Evolutionary conservation across 2,329 filamentous ascomycete species (phyloP).

Genomic region (Fusarium penzigii): DNA sequence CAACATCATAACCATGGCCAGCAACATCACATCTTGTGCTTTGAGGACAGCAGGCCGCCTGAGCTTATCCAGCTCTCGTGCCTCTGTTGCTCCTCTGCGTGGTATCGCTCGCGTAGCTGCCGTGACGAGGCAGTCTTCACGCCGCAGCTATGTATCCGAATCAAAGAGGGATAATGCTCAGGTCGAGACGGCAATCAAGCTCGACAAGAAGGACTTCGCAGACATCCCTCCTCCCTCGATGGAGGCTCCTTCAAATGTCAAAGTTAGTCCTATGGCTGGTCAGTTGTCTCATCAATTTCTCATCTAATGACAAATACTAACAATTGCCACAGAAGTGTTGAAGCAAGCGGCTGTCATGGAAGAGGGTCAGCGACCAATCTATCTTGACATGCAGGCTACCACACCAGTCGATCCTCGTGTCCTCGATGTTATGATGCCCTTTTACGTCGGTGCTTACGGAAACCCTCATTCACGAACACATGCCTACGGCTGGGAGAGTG

Average conservation of each 20-base stretch:
- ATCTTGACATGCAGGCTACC: slow-evolving; percentile 97
- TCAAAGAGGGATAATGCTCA: slow-evolving; percentile 78
- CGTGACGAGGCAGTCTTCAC: slow-evolving; percentile 30
- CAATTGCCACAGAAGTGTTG: slow-evolving; percentile 61
- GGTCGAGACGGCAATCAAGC: slow-evolving; percentile 82
- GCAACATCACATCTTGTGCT: slow-evolving; percentile 64
- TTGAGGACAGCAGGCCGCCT: slow-evolving; percentile 74
- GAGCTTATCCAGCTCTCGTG: slow-evolving; percentile 46
- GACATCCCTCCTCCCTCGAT: slow-evolving; percentile 44
- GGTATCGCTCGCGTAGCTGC: slow-evolving; percentile 31
- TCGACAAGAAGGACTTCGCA: slow-evolving; percentile 82
- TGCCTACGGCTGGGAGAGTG: slow-evolving; percentile 98
- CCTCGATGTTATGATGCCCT: slow-evolving; percentile 95
- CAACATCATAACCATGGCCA: slow-evolving; percentile 53
- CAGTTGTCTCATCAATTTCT: slow-evolving; percentile 12
- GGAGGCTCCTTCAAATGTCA: slow-evolving; percentile 45
- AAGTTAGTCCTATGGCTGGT: slow-evolving; percentile 77
- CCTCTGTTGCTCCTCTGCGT: slow-evolving; percentile 36
- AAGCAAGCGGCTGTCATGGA: slow-evolving; percentile 94
- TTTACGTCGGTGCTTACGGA: slow-evolving; percentile 88
- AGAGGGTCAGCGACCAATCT: slow-evolving; percentile 89
- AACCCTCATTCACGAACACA: slow-evolving; percentile 98
- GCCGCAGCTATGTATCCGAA: slow-evolving; percentile 80
- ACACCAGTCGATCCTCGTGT: slow-evolving; percentile 94
- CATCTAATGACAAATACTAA: slow-evolving; percentile 15